phyloP scores from a whole-genome alignment of 2,329 filamentous ascomycete species.

The Sarocladium oryzae region DNA sequence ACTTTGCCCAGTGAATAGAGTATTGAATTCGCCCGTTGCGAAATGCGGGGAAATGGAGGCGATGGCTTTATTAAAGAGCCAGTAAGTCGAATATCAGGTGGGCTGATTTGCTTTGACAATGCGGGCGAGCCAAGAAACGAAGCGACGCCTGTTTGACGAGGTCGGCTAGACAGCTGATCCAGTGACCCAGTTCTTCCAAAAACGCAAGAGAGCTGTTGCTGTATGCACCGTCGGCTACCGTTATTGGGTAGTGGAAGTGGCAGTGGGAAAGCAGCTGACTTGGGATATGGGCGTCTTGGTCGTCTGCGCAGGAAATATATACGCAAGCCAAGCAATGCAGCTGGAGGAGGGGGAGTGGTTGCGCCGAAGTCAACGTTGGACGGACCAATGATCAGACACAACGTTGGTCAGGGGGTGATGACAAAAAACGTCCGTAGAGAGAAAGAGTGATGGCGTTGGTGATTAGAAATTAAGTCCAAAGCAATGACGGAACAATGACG shows the following conservation, averaged over 20 bases:
- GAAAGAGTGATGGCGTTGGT: background rate
- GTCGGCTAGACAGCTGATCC: too few species aligned
- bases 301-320: background rate
- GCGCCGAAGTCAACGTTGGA: background rate
- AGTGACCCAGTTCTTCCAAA: too few species aligned
- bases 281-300: background rate
- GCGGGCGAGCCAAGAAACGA: too few species aligned
- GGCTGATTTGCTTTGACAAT: too few species aligned
- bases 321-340: background rate
- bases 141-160: too few species aligned
- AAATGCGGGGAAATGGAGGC: background rate
- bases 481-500: background rate
- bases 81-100: too few species aligned
- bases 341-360: background rate
- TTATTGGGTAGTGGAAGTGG: too few species aligned
- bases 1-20: background rate
- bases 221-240: too few species aligned
- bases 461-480: constrained; percentile 2
- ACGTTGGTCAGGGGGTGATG: background rate
- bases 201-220: too few species aligned
- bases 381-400: background rate
- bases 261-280: too few species aligned
- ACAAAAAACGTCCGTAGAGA: background rate
- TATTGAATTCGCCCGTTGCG: background rate
- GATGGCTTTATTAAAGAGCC: too few species aligned